Base-by-base conservation (phyloP, 2,329 filamentous ascomycete species). In the Domatiomyces globalis region DNA sequence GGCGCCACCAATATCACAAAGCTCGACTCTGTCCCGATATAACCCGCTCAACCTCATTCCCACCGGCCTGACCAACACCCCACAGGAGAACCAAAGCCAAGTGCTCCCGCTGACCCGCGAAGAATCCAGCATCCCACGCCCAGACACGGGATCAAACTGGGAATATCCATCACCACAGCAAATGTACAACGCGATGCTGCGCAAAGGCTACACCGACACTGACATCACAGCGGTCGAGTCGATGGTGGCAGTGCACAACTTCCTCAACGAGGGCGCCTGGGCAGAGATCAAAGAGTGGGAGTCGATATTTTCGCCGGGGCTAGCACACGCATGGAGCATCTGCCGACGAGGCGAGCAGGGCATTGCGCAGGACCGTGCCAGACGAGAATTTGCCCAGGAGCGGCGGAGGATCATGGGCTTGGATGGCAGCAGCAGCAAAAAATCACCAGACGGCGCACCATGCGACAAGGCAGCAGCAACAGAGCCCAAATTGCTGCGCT, bases 171-270 rank as follows among this genome's bases (percentile, higher is more conserved):
- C 88, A 0, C 90, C 92, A 0, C 92, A 98, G 71, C 92, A 98
- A 69, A 98, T 98, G 92, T 98, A 96, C 75, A 96, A 98, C 64
- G 92, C 92, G 6, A 84, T 98, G 70, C 73, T 96, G 55, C 84
- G 92, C 57, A 98, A 98, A 70, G 92, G 92, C 53, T 92, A 95
- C 69, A 88, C 85, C 0, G 89, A 96, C 66, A 96, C 92, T 0
- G 89, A 94, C 51, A 79, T 87, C 50, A 92, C 90, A 18, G 88
- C 89, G 2, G 89, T 98, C 12, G 89, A 95, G 69, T 83, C 84
- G 63, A 98, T 98, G 92, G 92, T 98, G 5, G 85, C 87, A 0
- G 87, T 96, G 9, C 92, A 98, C 74, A 98, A 98, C 69, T 96
- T 95, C 63, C 69, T 98, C 53, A 98, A 98, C 66, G 92, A 98